Conservation (phyloP, 495 filamentous ascomycete genomes). For the Aspergillus leporis region DNA sequence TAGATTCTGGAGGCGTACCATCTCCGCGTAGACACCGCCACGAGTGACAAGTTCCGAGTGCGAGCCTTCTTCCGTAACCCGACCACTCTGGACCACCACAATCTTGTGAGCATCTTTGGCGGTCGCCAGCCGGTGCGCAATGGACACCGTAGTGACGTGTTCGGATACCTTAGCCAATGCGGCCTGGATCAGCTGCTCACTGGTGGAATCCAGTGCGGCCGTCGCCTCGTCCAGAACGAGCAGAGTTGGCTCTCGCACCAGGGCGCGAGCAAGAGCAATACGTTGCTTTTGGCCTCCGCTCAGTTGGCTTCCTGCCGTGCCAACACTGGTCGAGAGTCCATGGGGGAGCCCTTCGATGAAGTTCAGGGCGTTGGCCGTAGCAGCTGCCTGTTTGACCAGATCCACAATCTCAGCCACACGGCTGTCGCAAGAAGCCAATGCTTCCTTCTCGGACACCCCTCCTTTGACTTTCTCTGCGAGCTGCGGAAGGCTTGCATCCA, state of each 20-base stretch:
- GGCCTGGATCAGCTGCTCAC: constrained; percentile 48
- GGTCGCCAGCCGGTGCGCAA: constrained; percentile 42
- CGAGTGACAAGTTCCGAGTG: constrained; percentile 37
- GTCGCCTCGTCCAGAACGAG: constrained; percentile 83
- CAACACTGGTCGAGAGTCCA: constrained; percentile 51
- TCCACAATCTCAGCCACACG: constrained; percentile 36
- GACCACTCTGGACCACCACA: constrained; percentile 51
- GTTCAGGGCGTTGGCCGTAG: constrained; percentile 35
- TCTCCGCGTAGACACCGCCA: constrained; percentile 43
- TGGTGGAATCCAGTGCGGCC: constrained; percentile 51
- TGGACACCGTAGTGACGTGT: constrained; percentile 40
- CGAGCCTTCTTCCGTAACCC: constrained; percentile 52
- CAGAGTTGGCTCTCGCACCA: constrained; percentile 71
- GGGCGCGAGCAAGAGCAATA: constrained; percentile 65
- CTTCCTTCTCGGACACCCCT: constrained; percentile 27
- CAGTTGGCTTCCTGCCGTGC: constrained; percentile 54
- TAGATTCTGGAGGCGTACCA: constrained; percentile 38
- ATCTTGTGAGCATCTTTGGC: constrained; percentile 62
- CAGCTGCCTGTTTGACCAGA: constrained; percentile 39
- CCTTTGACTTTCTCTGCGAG: constrained; percentile 29
- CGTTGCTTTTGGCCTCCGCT: constrained; percentile 63
- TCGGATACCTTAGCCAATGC: constrained; percentile 42
- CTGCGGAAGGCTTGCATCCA: constrained; percentile 29
- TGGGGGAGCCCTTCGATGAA: constrained; percentile 51
- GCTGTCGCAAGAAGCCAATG: constrained; percentile 18